These are phyloP conservation scores for Zymoseptoria brevis DNA, from an alignment of 2,329 filamentous ascomycete genomes.

Conservation along the genomic window DNA sequence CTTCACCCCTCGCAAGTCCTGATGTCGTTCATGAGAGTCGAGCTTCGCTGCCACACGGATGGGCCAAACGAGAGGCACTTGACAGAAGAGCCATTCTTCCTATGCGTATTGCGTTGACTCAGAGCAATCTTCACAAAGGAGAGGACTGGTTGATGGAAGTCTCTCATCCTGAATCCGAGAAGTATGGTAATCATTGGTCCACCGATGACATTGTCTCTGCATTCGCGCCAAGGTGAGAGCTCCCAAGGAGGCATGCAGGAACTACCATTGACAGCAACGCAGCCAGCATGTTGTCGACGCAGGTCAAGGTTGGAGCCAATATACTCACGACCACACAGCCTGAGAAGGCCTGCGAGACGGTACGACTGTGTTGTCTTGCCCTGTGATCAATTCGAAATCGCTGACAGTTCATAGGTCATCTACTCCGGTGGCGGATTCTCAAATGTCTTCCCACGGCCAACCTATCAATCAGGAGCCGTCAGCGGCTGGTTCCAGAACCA, in stretches of 20 bases:
- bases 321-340: conserved; percentile 23
- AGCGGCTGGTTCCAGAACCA: conserved; percentile 35
- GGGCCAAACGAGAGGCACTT: conserved; percentile 22
- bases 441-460: conserved; percentile 39
- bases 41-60: conserved; percentile 20
- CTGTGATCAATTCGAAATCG: background rate
- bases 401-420: background rate
- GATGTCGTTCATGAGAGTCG: conserved; percentile 29
- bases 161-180: conserved; percentile 36
- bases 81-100: conserved; percentile 25
- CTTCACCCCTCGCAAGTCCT: conserved; percentile 17
- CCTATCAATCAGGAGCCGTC: conserved; percentile 41
- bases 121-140: conserved; percentile 29
- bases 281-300: conserved; percentile 37
- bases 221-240: conserved; percentile 33
- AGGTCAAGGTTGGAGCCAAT: conserved; percentile 16
- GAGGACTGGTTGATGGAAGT: conserved; percentile 30
- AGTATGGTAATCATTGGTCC: conserved; percentile 37
- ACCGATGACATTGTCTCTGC: conserved; percentile 36
- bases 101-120: conserved; percentile 29
- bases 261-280: conserved; percentile 1
- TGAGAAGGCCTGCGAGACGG: conserved; percentile 35
- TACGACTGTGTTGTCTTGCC: no score
- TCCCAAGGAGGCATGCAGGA: background rate
- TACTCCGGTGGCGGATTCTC: conserved; percentile 40